Evolutionary conservation across 306 rosid species (phyloP), one percentile per base, ranked within the genome.

Genomic region (Vigna hirtella): DNA sequence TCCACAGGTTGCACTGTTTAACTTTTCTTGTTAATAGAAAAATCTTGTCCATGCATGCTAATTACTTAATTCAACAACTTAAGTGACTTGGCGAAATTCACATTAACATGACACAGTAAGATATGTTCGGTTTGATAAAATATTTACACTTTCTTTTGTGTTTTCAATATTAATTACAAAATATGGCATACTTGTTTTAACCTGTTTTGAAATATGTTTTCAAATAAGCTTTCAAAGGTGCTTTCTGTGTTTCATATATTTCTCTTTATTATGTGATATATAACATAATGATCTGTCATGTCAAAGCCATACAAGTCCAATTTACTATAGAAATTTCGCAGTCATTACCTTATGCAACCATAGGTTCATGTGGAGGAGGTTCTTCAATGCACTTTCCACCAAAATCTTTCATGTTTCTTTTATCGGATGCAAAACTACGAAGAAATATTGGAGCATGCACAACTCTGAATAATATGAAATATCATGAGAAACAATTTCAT

Each of bases 341-440:
- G 53, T 67, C 84, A 75, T 66, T 81, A 89, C 97, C 96, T 89
- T 91, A 83, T 22, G 90, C 91, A 66, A 85, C 85, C 66, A 94
- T 87, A 53, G 96, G 93, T 6, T 85, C 90, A 70, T 89, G 79
- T 12, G 15, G 59, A 48, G 96, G 98, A 69, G 97, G 95, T 63
- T 89, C 86, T 73, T 79, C 83, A 63, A 42, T 77, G 97, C 98
- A 94, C 61, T 83, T 86, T 36, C 97, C 95, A 68, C 32, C 70
- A 52, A 92, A 70, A 86, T 84, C 91, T 83, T 90, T 94, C 98
- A 94, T 94, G 82, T 94, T 97, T 48, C 96, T 94, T 86, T 97
- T 89, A 83, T 94, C 98, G 53, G 98, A 90, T 55, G 96, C 98
- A 80, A 94, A 94, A 81, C 20, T 50, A 18, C 76, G 88, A 38